Percentiles rank a stretch among this genome's conserved stretches.
Conservation (phyloP, 1,284 basidiomycete species). For the Apiotrichum siamense region DNA sequence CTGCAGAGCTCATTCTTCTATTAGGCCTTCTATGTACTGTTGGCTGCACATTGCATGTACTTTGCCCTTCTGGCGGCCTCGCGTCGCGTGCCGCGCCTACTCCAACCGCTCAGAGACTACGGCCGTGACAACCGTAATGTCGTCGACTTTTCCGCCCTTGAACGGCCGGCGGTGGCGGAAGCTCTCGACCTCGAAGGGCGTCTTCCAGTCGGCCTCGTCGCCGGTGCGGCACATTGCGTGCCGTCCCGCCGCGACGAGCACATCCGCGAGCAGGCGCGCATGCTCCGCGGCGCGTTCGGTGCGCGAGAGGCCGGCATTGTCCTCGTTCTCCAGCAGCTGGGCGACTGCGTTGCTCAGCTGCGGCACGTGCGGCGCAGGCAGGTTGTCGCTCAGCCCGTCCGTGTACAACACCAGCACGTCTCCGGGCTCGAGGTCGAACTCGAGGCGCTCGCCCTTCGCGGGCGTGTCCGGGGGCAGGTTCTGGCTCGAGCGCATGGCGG, state of each 20-base stretch:
- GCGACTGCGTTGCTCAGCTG: slow-evolving; percentile 29
- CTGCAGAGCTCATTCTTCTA: too few relatives aligned
- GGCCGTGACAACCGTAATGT: slow-evolving; percentile 43
- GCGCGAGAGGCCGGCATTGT: slow-evolving; percentile 31
- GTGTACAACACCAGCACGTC: slow-evolving; percentile 49
- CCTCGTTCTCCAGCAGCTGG: slow-evolving; percentile 27
- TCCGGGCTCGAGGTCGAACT: slow-evolving; percentile 38
- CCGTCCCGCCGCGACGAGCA: slow-evolving; percentile 47
- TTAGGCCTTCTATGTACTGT: too few relatives aligned
- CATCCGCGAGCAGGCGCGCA: slow-evolving; percentile 46
- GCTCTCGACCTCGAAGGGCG: slow-evolving; percentile 45
- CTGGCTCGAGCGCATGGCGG: slow-evolving; percentile 14
- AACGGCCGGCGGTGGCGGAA: slow-evolving; percentile 44
- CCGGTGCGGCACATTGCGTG: slow-evolving; percentile 45
- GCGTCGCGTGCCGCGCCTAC: not conserved
- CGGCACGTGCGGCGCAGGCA: slow-evolving; percentile 46
- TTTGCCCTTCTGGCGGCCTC: too few relatives aligned
- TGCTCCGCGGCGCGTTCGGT: slow-evolving; percentile 34
- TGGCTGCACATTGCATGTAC: too few relatives aligned
- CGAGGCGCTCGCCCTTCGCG: slow-evolving; percentile 31
- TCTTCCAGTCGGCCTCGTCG: slow-evolving; percentile 39
- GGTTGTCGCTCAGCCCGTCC: slow-evolving; percentile 55
- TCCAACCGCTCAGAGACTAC: slow-evolving; percentile 25
- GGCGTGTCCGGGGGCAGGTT: slow-evolving; percentile 31
- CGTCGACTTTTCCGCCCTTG: slow-evolving; percentile 50